These are phyloP conservation scores for Trichophyton equinum DNA, from an alignment of 2,329 filamentous ascomycete genomes.

Conservation along the genomic window DNA sequence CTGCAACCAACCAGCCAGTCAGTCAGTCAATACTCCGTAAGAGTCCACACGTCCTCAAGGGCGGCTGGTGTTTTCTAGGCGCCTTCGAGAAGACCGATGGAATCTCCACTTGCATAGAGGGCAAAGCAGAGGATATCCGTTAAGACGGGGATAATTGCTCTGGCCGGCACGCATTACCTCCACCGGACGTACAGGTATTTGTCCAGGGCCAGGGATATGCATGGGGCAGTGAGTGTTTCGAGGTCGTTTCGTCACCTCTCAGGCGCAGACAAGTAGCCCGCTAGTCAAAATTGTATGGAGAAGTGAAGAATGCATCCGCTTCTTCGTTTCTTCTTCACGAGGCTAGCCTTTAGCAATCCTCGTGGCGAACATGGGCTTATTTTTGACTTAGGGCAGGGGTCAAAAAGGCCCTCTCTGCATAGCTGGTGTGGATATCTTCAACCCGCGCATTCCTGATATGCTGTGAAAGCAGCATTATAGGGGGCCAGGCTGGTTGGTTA, in stretches of 20 bases:
- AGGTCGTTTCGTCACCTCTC: background rate
- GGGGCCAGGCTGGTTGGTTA: too few relatives aligned
- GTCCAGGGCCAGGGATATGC: background rate
- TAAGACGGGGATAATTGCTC: background rate
- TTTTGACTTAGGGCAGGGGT: background rate
- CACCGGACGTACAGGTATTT: background rate
- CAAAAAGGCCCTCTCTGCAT: too few relatives aligned
- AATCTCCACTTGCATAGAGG: background rate
- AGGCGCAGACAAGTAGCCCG: background rate
- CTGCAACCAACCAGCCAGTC: too few relatives aligned
- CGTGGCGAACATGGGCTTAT: background rate
- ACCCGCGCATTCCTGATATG: too few relatives aligned
- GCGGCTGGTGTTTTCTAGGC: too few relatives aligned
- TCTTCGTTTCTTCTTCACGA: background rate
- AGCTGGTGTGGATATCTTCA: too few relatives aligned
- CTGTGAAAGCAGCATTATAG: too few relatives aligned
- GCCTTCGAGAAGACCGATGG: background rate
- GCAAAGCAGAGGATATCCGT: background rate
- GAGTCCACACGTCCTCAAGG: background rate
- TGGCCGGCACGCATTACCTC: background rate
- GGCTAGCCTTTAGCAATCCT: background rate
- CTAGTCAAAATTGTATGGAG: too few relatives aligned
- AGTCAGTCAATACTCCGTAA: too few relatives aligned
- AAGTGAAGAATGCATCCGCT: too few relatives aligned
- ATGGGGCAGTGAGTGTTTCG: background rate